Evolutionary conservation across 2,329 filamentous ascomycete species (phyloP), one percentile per base, ranked within the genome.

Genomic region (Botrytis medusae): DNA sequence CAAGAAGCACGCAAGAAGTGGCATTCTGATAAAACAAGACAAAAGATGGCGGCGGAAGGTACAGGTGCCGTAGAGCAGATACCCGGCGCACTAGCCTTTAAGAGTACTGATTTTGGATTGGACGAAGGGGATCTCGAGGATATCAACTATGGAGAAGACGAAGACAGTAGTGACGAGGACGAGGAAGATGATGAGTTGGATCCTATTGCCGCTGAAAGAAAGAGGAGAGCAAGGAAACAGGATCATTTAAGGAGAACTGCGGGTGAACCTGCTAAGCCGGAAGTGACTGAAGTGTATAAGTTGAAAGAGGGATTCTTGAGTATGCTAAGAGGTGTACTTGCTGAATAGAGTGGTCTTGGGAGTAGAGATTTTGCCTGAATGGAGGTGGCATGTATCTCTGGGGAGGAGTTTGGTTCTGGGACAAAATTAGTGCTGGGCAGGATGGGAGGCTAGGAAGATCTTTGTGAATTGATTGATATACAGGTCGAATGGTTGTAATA

Each of bases 21-120:
- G 96, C 96, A 99, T 81, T 91, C 95, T 75, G 94, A 97, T 83
- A 99, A 99, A 87, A 99, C 96, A 14, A 87, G 95, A 71, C 96
- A 98, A 84, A 99, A 99, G 87, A 98, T 99, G 96, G 96, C 96
- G 0, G 94, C 94, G 2, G 94, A 95, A 79, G 90, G 90, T 4
- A 86, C 86, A 9, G 84, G 85, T 54, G 57, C 67, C 20, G 82
- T 83, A 29, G 85, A 86, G 40, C 82, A 87, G 73, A 82, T 84
- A 70, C 86, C 87, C 10, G 88, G 87, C 14, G 89, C 85, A 37
- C 85, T 86, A 76, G 79, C 81, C 29, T 97, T 98, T 84, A 90
- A 88, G 79, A 91, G 92, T 34, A 89, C 88, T 67, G 96, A 99
- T 83, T 99, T 99, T 84, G 96, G 96, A 0, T 85, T 99, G 32